phyloP scores from a whole-genome alignment of 345 rosid genomes.

The Anacardium occidentale region DNA sequence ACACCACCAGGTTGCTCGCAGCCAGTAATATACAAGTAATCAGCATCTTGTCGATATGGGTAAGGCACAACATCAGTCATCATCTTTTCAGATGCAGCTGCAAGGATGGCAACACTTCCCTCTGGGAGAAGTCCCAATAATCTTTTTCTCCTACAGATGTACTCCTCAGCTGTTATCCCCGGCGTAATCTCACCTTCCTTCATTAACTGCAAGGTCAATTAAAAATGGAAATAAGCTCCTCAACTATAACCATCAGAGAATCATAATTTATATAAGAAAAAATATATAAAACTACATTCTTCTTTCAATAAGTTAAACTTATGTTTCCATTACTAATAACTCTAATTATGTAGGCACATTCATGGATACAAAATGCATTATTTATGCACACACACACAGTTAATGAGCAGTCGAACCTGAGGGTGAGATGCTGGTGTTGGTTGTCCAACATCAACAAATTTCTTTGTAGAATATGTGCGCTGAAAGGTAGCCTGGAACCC shows the following conservation, averaged over 20 bases:
- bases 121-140: constrained; percentile 78
- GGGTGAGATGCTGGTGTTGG: constrained; percentile 89
- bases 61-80: constrained; percentile 96
- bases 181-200: constrained; percentile 91
- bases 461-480: constrained; percentile 51
- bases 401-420: constrained; percentile 45
- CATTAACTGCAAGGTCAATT: constrained; percentile 51
- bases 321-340: neutral
- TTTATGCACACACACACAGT: neutral
- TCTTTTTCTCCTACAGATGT: constrained; percentile 65
- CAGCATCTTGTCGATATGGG: constrained; percentile 84
- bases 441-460: constrained; percentile 67
- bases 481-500: constrained; percentile 42
- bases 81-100: constrained; percentile 92
- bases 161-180: constrained; percentile 69
- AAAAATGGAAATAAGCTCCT: neutral
- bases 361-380: neutral
- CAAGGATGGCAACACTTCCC: constrained; percentile 69
- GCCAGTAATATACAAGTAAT: constrained; percentile 81
- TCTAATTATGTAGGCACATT: neutral
- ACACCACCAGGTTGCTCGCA: constrained; percentile 96
- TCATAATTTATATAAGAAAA: neutral
- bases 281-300: neutral
- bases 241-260: neutral
- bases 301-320: constrained; percentile 6